Evolutionary conservation across 192 early-diverging fungal genomes (phyloP), one percentile per base, ranked within the genome.

Genomic region (Coemansia sp.): DNA sequence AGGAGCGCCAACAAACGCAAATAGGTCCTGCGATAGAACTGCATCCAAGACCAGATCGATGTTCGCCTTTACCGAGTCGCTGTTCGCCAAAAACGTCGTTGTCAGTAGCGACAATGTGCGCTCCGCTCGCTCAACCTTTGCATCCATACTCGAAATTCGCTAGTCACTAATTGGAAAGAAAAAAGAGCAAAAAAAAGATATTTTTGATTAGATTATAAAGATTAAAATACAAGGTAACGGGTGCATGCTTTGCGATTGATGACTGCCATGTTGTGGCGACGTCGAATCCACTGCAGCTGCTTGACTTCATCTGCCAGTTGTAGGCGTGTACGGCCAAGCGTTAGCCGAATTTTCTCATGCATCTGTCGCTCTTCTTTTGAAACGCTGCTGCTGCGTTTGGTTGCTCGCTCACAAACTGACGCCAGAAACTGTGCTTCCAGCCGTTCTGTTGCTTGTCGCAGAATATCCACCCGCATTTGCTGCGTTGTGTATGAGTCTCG

Each of bases 281-380:
- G 68, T 11, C 75, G 41, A 14, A 78, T 68, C 75, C 75, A 70
- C 40, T 78, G 75, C 52, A 71, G 54, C 36, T 65, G 23, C 54
- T 63, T 71, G 48, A 78, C 61, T n/a, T 78, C 75, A 45, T 71
- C 68, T 12, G 64, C 64, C 21, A 78, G 61, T 38, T 63, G 75
- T 13, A 62, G 40, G 14, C 68, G 60, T 1, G 75, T 57, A 15
- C 64, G 57, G 45, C 56, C 46, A 38, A 78, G 63, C 4, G 54
- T 7, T 8, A 38, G 52, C 33, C 75, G 63, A 43, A 78, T 55
- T n/a, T 46, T 50, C 5, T 68, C 68, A 28, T 78, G 75, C 11
- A 47, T 19, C 33, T 54, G 50, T 10, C 50, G 63, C 23, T 78
- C 75, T 8, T 53, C 39, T 2, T 60, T 50, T 11, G 75, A 64